Evolutionary conservation across 805 yeast genomes (phyloP), one percentile per base, ranked within the genome.

Genomic region (Myxozyma mucilagina): DNA sequence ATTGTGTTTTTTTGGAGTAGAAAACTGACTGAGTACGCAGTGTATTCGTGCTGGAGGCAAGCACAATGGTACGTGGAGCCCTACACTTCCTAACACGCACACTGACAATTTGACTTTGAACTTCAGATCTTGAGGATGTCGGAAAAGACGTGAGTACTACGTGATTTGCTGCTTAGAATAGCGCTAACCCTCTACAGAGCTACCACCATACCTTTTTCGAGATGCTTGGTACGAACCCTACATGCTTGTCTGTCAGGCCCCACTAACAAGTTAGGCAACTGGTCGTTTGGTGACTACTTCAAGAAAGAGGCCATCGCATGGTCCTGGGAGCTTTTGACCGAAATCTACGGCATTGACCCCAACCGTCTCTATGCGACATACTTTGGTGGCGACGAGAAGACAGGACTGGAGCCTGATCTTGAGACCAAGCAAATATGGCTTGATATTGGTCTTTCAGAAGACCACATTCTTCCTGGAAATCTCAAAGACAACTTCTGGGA

Each of bases 21-120:
- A 24, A 24, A 45, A 39, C 44, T 45, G 3, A 42, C 9, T 11
- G 18, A 29, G 14, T 29, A 20, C 18, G 8, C 51, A 63, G 76
- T 94, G 98, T 83, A 93, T 94, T 71, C 87, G 99, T 79, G 99
- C 99, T 36, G 99, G 99, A 76, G 99, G 99, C 75, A 94, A 94
- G 77, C 99, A 94, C 77, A 78, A 78, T 65, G 71, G 67, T 64
- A 39, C 13, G 64, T 44, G 2, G 10, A n/a, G 7, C 35, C 20
- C 9, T 29, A 11, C 35, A 39, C 4, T 10, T 35, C 53, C 11
- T 16, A 18, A 36, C 13, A 57, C 3, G 7, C 29, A 24, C 53
- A 42, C 6, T 10, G 41, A 38, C 54, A 44, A 58, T 49, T 16
- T 31, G 14, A 11, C 14, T 14, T 36, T 5, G 29, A 24, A 24